Evolutionary conservation across 257 asterid genomes (phyloP), one percentile per base, ranked within the genome.

Genomic region (Solanum etuberosum): DNA sequence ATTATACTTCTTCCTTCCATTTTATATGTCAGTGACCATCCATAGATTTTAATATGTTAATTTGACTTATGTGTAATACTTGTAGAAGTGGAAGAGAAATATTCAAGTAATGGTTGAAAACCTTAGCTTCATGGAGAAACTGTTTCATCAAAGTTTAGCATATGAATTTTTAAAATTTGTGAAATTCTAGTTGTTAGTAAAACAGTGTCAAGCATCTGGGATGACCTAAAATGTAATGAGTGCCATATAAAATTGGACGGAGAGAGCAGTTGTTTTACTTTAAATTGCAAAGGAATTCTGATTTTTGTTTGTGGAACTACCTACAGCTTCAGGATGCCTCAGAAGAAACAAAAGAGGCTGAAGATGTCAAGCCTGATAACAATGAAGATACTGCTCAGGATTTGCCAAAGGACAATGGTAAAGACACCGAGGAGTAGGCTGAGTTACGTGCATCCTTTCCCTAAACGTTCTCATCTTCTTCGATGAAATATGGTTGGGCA

Each of bases 241-340:
- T 31, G 42, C 2, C 68, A 18, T 46, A 48, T 48, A 29, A 48
- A 46, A 48, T 48, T 29, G 85, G 42, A 29, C 2, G 2, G 67
- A 18, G 68, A 46, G 25, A 7, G 35, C 65, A 78, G 20, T 15
- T 43, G 2, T 48, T 80, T 80, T 9, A 29, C 67, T 80, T 80
- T 1, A 8, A 29, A 80, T 81, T 29, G 68, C 85, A 29, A 48
- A 9, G 40, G 18, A 71, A 35, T 71, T 87, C 84, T 92, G 51
- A 76, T 43, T 63, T 72, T 71, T 78, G 65, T 84, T 88, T 87
- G 84, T 89, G 32, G 20, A 90, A 87, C 35, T 63, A 85, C 84
- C 89, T 78, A 68, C 86, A 94, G 96, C 92, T 94, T 91, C 96
- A 94, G 91, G 97, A 95, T 89, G 93, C 86, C 88, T 46, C 88